Conservation (phyloP, 768 basidiomycete genomes). For the Mycena filopes region DNA sequence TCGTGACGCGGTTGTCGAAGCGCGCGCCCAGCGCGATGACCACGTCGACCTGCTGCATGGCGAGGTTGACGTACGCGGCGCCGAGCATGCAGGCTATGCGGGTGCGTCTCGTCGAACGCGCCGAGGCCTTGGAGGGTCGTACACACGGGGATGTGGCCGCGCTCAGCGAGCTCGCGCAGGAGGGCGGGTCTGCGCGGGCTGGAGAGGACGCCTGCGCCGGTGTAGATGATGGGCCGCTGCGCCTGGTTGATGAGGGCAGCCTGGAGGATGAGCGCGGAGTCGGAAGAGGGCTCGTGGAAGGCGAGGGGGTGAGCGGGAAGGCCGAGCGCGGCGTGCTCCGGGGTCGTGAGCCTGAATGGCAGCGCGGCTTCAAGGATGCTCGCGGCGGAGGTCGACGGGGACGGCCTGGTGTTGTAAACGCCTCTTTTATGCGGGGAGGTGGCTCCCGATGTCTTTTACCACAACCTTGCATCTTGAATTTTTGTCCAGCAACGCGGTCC, state of each 20-base stretch:
- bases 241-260: conserved; percentile 97
- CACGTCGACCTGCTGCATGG: conserved; percentile 97
- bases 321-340: conserved; percentile 73
- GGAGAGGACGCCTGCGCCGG: conserved; percentile 86
- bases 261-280: conserved; percentile 74
- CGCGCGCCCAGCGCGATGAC: conserved; percentile 97
- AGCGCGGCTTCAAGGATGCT: conserved; percentile 83
- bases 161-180: conserved; percentile 78
- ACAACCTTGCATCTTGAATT: too few species aligned
- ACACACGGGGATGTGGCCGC: conserved; percentile 96
- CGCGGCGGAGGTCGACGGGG: too few species aligned
- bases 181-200: conserved; percentile 85
- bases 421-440: too few species aligned
- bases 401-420: too few species aligned
- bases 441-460: too few species aligned
- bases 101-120: conserved; percentile 91
- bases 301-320: conserved; percentile 82
- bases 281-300: conserved; percentile 64
- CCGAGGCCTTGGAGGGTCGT: conserved; percentile 97
- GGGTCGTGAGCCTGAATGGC: conserved; percentile 87
- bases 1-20: conserved; percentile 98
- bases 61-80: conserved; percentile 94
- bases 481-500: too few species aligned
- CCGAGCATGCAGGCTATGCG: conserved; percentile 97
- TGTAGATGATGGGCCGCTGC: conserved; percentile 91